Evolutionary conservation across 2,329 filamentous ascomycete genomes (phyloP).

Genomic region (Fusarium nelsonii): DNA sequence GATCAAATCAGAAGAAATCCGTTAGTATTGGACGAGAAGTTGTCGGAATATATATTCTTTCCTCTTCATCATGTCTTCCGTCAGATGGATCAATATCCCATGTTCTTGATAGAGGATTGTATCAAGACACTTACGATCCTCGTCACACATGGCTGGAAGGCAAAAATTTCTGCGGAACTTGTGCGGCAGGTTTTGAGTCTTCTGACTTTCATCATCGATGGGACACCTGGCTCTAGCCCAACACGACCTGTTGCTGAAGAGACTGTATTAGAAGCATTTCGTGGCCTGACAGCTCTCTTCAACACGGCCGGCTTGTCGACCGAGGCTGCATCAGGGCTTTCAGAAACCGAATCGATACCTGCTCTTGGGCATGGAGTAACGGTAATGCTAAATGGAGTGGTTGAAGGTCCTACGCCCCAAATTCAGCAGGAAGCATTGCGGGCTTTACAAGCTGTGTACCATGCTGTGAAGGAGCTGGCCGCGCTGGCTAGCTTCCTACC

Average conservation of each 20-base stretch:
- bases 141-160: slow-evolving; percentile 82
- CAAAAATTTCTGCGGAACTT: slow-evolving; percentile 76
- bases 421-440: slow-evolving; percentile 78
- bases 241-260: slow-evolving; percentile 74
- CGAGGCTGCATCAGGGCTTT: slow-evolving; percentile 62
- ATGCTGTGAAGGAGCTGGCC: slow-evolving; percentile 76
- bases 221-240: slow-evolving; percentile 67
- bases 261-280: slow-evolving; percentile 76
- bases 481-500: slow-evolving; percentile 88
- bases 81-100: slow-evolving; percentile 77
- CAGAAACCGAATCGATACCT: slow-evolving; percentile 74
- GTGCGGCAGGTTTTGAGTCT: slow-evolving; percentile 88
- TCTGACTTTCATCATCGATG: slow-evolving; percentile 83
- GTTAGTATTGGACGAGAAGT: slow-evolving; percentile 76
- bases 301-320: slow-evolving; percentile 66
- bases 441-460: slow-evolving; percentile 72
- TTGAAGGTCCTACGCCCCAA: slow-evolving; percentile 71
- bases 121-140: slow-evolving; percentile 81
- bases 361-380: slow-evolving; percentile 86
- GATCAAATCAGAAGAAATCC: slow-evolving; percentile 59
- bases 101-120: slow-evolving; percentile 78
- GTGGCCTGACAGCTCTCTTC: slow-evolving; percentile 76
- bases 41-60: slow-evolving; percentile 96
- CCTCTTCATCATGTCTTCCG: slow-evolving; percentile 89
- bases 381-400: slow-evolving; percentile 80